Conservation (phyloP, 352 stramenopile genomes). For the Phytophthora europaea region DNA sequence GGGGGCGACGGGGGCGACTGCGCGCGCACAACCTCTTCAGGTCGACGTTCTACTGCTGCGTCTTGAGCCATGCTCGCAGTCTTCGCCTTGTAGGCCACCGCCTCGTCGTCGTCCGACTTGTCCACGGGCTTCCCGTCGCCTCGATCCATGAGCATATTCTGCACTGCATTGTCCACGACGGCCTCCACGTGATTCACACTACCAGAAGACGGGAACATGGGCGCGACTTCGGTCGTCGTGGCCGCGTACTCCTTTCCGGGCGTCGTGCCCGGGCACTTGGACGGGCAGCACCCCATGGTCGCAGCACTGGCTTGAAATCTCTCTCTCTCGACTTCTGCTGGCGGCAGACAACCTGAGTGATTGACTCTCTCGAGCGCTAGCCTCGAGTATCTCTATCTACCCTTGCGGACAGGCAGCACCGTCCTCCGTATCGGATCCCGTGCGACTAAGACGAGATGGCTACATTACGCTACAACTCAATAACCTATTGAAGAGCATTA, state of each 20-base stretch:
- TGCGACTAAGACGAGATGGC: conserved; percentile 13
- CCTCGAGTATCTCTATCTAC: neutral
- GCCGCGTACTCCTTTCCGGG: conserved; percentile 18
- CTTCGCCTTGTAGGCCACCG: neutral
- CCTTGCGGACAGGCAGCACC: neutral
- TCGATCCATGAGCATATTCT: conserved; percentile 53
- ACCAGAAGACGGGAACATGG: conserved; percentile 2
- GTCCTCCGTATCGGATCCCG: conserved; percentile 12
- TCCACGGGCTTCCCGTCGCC: conserved; percentile 34
- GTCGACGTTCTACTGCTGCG: neutral
- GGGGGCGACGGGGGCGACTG: conserved; percentile 12
- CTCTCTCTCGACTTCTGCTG: neutral
- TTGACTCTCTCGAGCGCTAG: neutral
- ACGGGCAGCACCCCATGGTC: conserved; percentile 73
- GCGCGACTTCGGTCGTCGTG: conserved; percentile 9
- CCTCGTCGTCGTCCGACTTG: conserved; percentile 39
- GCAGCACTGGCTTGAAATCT: neutral
- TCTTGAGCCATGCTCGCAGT: neutral
- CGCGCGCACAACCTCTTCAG: conserved; percentile 6
- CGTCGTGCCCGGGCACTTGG: conserved; percentile 41
- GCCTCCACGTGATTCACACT: conserved; percentile 20
- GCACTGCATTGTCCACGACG: conserved; percentile 8
- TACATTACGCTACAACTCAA: neutral
- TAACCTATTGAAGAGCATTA: too few species aligned
- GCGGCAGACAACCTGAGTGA: neutral